Base-by-base conservation (phyloP, 257 asterid genomes). In the Leonotis leonurus region DNA sequence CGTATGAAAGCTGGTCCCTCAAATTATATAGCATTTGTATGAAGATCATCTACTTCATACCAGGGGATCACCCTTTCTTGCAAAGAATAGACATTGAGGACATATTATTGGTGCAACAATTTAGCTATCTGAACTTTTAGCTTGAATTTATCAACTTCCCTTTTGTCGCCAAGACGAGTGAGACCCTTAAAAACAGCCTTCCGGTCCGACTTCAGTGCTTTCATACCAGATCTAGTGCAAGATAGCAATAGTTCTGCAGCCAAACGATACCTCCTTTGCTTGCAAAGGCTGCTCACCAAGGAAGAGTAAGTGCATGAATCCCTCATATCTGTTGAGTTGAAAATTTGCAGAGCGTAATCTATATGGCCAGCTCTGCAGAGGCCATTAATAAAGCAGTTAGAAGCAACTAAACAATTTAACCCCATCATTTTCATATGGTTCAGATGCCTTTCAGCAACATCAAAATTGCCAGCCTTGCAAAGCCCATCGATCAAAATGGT, bases 271-370 rank as follows among this genome's bases (percentile, higher is more conserved):
- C 81, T 83, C 68, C 76, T 41, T 20, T 64, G 83, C 75, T 69
- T 80, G 82, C 97, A 92, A 68, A 89, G 93, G 64, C 67, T 81
- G 63, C 82, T 86, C 50, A 89, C 81, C 77, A 92, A 71, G 46
- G 86, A 81, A 41, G 97, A 86, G 81, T 85, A 85, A 14, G 97
- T 89, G 71, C 79, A 78, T 2, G 83, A 81, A 79, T 92, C 99
- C 75, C 74, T 86, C 36, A 27, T 67, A 53, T 77, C 83, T 81
- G 78, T 78, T 32, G 83, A 73, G 63, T 76, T 53, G 63, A 89
- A 89, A 51, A 80, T 68, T 45, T 69, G 70, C 74, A 92, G 68
- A 12, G 99, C 99, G 29, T 78, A 32, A 73, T 86, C 95, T 62
- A 92, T 27, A 59, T 65, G 69, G 46, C 89, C 93, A 64, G 32